Conservation (phyloP, 192 early-diverging fungal genomes). For the Linnemannia zychae region DNA sequence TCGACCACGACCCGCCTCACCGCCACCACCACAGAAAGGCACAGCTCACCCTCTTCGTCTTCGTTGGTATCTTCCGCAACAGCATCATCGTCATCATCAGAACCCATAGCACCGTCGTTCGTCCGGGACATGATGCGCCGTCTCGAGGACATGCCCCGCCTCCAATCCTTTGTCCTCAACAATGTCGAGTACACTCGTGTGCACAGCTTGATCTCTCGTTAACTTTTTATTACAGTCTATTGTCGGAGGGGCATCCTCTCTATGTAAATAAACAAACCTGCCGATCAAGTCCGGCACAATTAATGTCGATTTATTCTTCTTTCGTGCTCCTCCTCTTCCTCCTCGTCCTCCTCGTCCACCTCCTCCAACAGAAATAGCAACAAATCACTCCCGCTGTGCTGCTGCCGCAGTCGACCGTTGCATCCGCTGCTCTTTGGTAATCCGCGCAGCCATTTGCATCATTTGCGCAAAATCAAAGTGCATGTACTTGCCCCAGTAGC, state of each 20-base stretch:
- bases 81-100: not conserved
- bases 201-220: not conserved
- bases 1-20: too few relatives aligned
- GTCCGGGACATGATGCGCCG: constrained; percentile 2
- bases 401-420: constrained; percentile 6
- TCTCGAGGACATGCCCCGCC: constrained; percentile 5
- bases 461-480: constrained; percentile 51
- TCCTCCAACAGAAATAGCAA: too few relatives aligned
- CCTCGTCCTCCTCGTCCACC: too few relatives aligned
- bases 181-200: constrained; percentile 21
- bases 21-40: too few relatives aligned
- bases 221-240: not conserved
- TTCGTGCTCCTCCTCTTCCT: not conserved
- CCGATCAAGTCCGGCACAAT: too few relatives aligned
- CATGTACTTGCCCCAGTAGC: constrained; percentile 47
- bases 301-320: too few relatives aligned
- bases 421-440: constrained; percentile 31
- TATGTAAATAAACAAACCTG: too few relatives aligned
- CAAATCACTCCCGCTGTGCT: not conserved
- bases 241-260: too few relatives aligned
- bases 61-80: not conserved
- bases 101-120: not conserved
- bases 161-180: constrained; percentile 29
- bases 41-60: not conserved
- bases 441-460: constrained; percentile 50